phyloP scores from a whole-genome alignment of 306 rosid species.

The Vigna hirtella region DNA sequence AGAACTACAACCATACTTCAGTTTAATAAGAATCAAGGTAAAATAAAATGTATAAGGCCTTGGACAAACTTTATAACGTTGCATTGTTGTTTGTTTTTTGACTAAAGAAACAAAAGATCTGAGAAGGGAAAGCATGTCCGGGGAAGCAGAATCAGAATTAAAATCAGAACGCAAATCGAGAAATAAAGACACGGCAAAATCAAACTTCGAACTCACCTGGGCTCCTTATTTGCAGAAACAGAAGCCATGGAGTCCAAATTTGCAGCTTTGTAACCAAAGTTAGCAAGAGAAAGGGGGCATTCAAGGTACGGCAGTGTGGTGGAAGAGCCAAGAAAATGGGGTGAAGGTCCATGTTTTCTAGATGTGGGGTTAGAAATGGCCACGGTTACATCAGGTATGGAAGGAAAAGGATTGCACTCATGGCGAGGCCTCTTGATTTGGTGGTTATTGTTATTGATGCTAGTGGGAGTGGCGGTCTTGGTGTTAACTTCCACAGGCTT shows the following conservation, averaged over 20 bases:
- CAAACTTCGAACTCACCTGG: slow-evolving; percentile 51
- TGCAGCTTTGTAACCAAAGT: slow-evolving; percentile 43
- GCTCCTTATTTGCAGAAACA: slow-evolving; percentile 49
- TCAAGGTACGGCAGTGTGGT: slow-evolving; percentile 49
- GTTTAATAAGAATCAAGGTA: neutral
- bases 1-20: neutral
- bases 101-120: slow-evolving; percentile 16
- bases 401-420: slow-evolving; percentile 48
- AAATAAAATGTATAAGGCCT: neutral
- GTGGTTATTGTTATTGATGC: neutral
- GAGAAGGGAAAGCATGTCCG: neutral
- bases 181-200: neutral
- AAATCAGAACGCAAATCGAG: neutral
- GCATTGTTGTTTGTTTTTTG: neutral
- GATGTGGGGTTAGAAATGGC: slow-evolving; percentile 46
- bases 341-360: slow-evolving; percentile 44
- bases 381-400: slow-evolving; percentile 40
- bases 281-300: slow-evolving; percentile 49
- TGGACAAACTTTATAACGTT: neutral
- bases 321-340: slow-evolving; percentile 53
- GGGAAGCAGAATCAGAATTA: neutral
- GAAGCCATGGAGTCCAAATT: slow-evolving; percentile 47
- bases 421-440: slow-evolving; percentile 62
- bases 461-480: slow-evolving; percentile 15
- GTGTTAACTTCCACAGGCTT: slow-evolving; percentile 89